Conservation (phyloP, 805 yeast genomes). For the Maudiozyma turicensis region DNA sequence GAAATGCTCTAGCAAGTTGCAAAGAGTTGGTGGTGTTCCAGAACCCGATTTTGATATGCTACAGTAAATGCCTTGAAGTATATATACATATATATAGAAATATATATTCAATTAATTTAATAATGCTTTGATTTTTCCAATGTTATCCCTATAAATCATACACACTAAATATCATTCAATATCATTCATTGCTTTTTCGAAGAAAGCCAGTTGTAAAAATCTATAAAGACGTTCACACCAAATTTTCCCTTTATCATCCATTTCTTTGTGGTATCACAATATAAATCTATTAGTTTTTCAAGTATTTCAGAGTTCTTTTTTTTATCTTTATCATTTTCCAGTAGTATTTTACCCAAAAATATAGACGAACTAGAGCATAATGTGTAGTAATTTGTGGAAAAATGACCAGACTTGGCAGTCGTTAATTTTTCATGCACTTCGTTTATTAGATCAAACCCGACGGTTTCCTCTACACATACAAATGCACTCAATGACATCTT, state of each 20-base stretch:
- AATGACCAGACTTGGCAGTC: slow-evolving; percentile 28
- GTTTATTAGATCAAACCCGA: slow-evolving; percentile 23
- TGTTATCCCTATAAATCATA: neutral
- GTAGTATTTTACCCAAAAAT: slow-evolving; percentile 48
- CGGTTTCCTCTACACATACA: slow-evolving; percentile 13
- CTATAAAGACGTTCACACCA: slow-evolving; percentile 45
- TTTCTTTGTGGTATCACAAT: slow-evolving; percentile 42
- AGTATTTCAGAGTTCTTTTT: slow-evolving; percentile 24
- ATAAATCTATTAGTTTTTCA: slow-evolving; percentile 43
- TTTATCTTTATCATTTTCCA: slow-evolving; percentile 20
- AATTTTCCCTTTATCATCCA: slow-evolving; percentile 43
- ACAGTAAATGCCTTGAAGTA: slow-evolving; percentile 2
- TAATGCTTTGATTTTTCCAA: neutral
- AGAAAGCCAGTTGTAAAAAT: slow-evolving; percentile 70
- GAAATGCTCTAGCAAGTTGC: slow-evolving; percentile 33
- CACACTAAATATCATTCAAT: neutral
- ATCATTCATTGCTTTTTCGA: slow-evolving; percentile 33
- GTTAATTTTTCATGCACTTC: slow-evolving; percentile 36
- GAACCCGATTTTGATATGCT: slow-evolving; percentile 2
- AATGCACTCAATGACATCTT: slow-evolving; percentile 33
- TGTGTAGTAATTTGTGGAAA: slow-evolving; percentile 37
- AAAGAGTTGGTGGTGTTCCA: slow-evolving; percentile 22
- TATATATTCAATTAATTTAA: neutral
- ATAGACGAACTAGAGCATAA: slow-evolving; percentile 45
- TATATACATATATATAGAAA: neutral